Base-by-base conservation (phyloP, 768 basidiomycete species). In the Lentinula sp. region DNA sequence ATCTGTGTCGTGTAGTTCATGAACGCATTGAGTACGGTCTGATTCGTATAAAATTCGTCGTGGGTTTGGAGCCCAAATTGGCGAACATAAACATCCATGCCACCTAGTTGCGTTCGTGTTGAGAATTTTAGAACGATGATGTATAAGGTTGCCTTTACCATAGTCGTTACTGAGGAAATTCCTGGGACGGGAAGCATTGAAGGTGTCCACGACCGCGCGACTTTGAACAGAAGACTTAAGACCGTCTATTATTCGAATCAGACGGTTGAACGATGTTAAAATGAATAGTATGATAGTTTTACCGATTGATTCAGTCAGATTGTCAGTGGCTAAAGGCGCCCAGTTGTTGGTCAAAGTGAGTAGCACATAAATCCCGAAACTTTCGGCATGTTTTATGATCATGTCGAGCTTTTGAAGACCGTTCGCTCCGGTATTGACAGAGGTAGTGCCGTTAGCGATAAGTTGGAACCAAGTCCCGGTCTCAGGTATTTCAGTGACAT, bases 381-480 rank as follows among this genome's bases (percentile, higher is more conserved):
- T 72, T 63, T 83, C 73, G 1, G 86, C 87, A 57, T 82, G 71
- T 54, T 77, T 67, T 36, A 86, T 66, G 35, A 88, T 74, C 52
- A 76, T 82, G 66, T 88, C 87, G 41, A 89, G 73, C 61, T 81
- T 84, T 61, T 85, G 83, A 55, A 88, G 74, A 51, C 87, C 87
- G 59, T 82, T 85, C 20, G 84, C 70, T 5, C 85, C 85, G 42
- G 76, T 72, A 66, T 89, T 89, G 67, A 89, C 73, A 13, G 77
- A 72, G 1, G 75, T 66, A 0, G 79, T 83, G 13, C 84, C 83
- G 60, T 89, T 82, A 9, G 65, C 67, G 61, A 87, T 74, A 13
- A 82, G 71, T 62, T 87, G 85, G 71, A 89, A 83, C 84, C 83
- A 90, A 18, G 82, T 83, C 0, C 85, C 84, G 58, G 82, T 79